phyloP scores from a whole-genome alignment of 805 yeast species.

The Spathaspora arborariae region DNA sequence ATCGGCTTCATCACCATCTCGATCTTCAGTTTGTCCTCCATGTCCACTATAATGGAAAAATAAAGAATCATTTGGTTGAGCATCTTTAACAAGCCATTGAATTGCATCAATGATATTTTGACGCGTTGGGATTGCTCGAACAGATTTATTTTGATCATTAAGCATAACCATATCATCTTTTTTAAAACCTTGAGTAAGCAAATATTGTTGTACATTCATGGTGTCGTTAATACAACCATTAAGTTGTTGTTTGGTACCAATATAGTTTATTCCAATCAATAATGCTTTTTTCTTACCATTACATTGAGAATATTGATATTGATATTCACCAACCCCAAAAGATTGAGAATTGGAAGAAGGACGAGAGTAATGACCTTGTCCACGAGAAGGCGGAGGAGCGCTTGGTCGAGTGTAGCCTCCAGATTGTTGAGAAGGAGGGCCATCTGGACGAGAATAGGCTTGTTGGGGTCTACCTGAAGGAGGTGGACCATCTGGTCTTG shows the following conservation, averaged over 20 bases:
- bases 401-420: constrained; percentile 9
- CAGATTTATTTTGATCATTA: constrained; percentile 52
- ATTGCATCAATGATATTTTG: constrained; percentile 73
- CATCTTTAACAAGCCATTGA: constrained; percentile 75
- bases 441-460: too few species aligned
- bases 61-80: constrained; percentile 71
- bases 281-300: constrained; percentile 72
- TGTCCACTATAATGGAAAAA: constrained; percentile 87
- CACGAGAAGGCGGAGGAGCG: constrained; percentile 3
- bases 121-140: constrained; percentile 56
- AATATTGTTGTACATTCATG: constrained; percentile 44
- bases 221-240: constrained; percentile 83
- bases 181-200: constrained; percentile 43
- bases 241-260: constrained; percentile 56
- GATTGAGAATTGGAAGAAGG: constrained; percentile 13
- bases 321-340: constrained; percentile 19
- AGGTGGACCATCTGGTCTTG: constrained; percentile 8
- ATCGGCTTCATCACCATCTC: constrained; percentile 71
- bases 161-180: constrained; percentile 56
- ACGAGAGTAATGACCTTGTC: constrained; percentile 9
- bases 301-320: constrained; percentile 64
- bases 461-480: constrained; percentile 2
- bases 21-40: constrained; percentile 71
- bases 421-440: constrained; percentile 4
- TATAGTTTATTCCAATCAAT: constrained; percentile 74